phyloP scores from a whole-genome alignment of 2,329 filamentous ascomycete genomes.

The Penicillium expansum region DNA sequence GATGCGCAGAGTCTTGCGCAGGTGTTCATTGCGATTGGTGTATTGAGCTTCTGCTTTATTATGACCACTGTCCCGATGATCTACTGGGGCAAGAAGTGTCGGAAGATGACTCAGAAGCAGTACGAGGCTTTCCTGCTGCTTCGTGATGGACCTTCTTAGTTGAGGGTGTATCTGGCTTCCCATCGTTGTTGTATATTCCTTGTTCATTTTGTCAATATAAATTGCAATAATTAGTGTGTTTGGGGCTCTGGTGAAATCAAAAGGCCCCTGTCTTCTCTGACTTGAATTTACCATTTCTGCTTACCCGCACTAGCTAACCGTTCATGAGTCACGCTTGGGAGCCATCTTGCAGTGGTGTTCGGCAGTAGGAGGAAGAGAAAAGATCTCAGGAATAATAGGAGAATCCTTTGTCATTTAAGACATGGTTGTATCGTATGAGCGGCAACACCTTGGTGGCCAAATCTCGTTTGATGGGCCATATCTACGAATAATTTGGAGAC shows the following conservation, averaged over 20 bases:
- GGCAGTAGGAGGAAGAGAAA: too few relatives aligned
- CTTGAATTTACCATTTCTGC: neutral
- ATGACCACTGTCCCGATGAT: conserved; percentile 55
- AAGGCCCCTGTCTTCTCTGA: neutral
- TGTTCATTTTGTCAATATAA: neutral
- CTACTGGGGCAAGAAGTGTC: conserved; percentile 51
- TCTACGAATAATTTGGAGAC: neutral
- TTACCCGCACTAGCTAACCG: neutral
- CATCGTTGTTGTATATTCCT: neutral
- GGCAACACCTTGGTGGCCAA: neutral
- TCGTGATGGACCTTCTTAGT: conserved; percentile 36
- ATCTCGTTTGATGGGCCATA: neutral
- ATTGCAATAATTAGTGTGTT: neutral
- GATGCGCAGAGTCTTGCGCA: conserved; percentile 45
- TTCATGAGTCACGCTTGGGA: neutral
- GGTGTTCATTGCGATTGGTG: conserved; percentile 53
- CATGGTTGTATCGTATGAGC: neutral
- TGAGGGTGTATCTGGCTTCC: neutral
- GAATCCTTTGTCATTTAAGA: neutral
- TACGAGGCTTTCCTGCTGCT: conserved; percentile 51
- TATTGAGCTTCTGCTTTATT: conserved; percentile 52
- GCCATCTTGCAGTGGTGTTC: neutral
- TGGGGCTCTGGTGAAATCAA: too few relatives aligned
- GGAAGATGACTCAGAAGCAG: conserved; percentile 48
- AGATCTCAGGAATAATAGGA: neutral